These are phyloP conservation scores for Lasiosphaeria ovina DNA, from an alignment of 495 filamentous ascomycete species.

Conservation along the genomic window DNA sequence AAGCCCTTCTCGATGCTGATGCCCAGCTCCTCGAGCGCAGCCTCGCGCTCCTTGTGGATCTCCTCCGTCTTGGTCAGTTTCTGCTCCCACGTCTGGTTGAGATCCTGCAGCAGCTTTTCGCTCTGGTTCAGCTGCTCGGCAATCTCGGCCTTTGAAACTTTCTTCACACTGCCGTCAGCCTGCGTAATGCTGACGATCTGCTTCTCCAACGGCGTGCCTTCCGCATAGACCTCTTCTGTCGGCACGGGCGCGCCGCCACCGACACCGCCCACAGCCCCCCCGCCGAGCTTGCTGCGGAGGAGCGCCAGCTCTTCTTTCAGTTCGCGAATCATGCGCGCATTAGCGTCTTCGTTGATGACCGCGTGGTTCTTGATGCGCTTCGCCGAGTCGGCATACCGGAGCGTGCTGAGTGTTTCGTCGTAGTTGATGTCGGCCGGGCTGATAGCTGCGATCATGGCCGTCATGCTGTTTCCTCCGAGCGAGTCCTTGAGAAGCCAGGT, in stretches of 20 bases:
- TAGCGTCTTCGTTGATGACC: slow-evolving; percentile 98
- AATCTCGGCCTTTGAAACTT: slow-evolving; percentile 98
- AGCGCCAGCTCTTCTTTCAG: slow-evolving; percentile 92
- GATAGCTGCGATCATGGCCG: slow-evolving; percentile 98
- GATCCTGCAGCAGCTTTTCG: slow-evolving; percentile 92
- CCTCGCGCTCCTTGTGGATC: slow-evolving; percentile 96
- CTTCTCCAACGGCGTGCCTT: slow-evolving; percentile 87
- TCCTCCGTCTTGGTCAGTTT: slow-evolving; percentile 91
- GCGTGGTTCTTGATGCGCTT: slow-evolving; percentile 99
- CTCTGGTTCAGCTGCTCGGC: slow-evolving; percentile 92
- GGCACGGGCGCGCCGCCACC: slow-evolving; percentile 42
- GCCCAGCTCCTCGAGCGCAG: slow-evolving; percentile 91
- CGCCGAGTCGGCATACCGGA: slow-evolving; percentile 95
- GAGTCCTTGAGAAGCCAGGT: slow-evolving; percentile 99
- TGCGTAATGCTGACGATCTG: slow-evolving; percentile 95
- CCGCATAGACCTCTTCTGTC: slow-evolving; percentile 78
- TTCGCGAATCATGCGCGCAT: slow-evolving; percentile 97
- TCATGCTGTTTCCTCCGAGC: slow-evolving; percentile 97
- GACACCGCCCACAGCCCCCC: slow-evolving; percentile 53
- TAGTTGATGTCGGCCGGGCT: slow-evolving; percentile 99
- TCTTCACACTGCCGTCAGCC: slow-evolving; percentile 81
- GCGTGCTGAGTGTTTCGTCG: slow-evolving; percentile 92
- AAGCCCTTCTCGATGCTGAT: slow-evolving; percentile 99
- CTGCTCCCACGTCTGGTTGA: slow-evolving; percentile 99
- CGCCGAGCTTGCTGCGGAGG: slow-evolving; percentile 80